Evolutionary conservation across 2,329 filamentous ascomycete species (phyloP), one percentile per base, ranked within the genome.

Genomic region (Clarireedia homoeocarpa): DNA sequence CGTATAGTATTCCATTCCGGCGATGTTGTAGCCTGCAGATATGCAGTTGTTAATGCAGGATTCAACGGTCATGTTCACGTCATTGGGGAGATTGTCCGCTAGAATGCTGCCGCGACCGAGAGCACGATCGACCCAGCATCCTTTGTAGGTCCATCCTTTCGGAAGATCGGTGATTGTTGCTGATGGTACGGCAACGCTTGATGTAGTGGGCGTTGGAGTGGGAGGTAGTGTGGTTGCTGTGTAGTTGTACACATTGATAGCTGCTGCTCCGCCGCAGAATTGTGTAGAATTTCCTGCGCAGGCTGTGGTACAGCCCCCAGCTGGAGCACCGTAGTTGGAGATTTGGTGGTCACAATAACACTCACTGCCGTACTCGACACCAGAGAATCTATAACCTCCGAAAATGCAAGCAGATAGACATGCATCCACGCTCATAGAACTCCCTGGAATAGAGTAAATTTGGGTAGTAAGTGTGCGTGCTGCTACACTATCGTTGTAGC

Each of bases 1-100:
- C 1, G 58, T 58, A 9, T 63, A 62, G 50, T 71, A 73, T 57
- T 73, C 69, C 3, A 70, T 57, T 15, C 70, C 71, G 1, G 68
- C 67, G 24, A 66, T 66, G 5, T 45, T 56, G n/a, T 63, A 68
- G 5, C 62, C 64, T 36, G 53, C 53, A 14, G 42, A 45, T 2
- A 62, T 62, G 17, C 66, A 71, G 9, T 61, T 53, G 83, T 53
- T 48, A 14, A 63, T 55, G 38, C 63, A 65, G 17, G 54, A 57
- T 52, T 65, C 51, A 15, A 62, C 48, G 6, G 64, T 66, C 17
- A 62, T 46, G 27, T 57, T 57, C 6, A 44, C 14, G 38, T 45
- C 56, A 6, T 62, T 56, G 7, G 62, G 55, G 30, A 53, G 24
- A 23, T 58, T 52, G 7, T 57, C 30, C 30, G 40, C 34, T n/a